Base-by-base conservation (phyloP, 331 rosid genomes). In the Quercus phellos region DNA sequence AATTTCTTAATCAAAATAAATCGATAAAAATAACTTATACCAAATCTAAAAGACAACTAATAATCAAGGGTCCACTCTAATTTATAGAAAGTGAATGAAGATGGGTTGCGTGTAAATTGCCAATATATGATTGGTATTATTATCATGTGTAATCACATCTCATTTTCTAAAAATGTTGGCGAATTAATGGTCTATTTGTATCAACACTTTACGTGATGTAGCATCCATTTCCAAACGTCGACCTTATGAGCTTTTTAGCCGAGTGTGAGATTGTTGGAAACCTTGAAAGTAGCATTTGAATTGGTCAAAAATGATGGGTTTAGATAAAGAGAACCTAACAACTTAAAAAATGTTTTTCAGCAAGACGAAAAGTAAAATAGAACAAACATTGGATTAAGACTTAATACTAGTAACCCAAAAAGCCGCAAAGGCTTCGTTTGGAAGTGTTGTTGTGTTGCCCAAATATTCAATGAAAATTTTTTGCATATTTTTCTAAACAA, bases 61-160 rank as follows among this genome's bases (percentile, higher is more conserved):
- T 46, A 46, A 46, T 46, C 16, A 46, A 13, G 14, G 53, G 53
- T 46, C 53, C 53, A 46, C 53, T 46, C 16, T 46, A 46, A 46
- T 46, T 46, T 1, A 10, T 46, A 13, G 4, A 10, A 46, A 46
- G 17, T 46, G 53, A 68, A 74, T 55, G 50, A 19, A 73, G 74
- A 68, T 38, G 46, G 72, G 77, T 81, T 81, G 78, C 84, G 77
- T 81, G 79, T 24, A 51, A 16, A 60, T n/a, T 8, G 51, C 11
- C 16, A 53, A 7, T 38, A 8, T 38, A 8, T 58, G 14, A 76
- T 55, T 46, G 75, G 54, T 29, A 58, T 17, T 53, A 56, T 32
- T 3, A 21, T 19, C 53, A 46, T 0, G 53, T 13, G 53, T 46
- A 13, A 46, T 46, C 53, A 46, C 53, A 46, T 46, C 17, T 46